Evolutionary conservation across 2,329 filamentous ascomycete genomes (phyloP).

Genomic region (Cordyceps tenuipes): DNA sequence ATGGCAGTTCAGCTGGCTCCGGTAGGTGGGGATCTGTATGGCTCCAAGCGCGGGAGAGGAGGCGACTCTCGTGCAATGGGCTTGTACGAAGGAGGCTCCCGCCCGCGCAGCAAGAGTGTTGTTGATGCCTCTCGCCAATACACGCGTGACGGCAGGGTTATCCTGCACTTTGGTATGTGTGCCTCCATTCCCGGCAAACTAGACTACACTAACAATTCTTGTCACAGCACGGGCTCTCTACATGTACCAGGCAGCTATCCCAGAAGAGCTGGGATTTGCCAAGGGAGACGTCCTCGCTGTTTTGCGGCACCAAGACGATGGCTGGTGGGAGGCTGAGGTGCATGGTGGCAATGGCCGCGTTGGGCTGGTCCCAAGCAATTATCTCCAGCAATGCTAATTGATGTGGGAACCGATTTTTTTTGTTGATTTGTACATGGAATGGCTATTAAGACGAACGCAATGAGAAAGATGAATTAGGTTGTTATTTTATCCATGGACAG

Average conservation of each 20-base stretch:
- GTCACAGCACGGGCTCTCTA: constrained; percentile 79
- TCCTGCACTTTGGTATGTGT: constrained; percentile 86
- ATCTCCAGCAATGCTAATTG: constrained; percentile 46
- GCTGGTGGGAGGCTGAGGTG: constrained; percentile 98
- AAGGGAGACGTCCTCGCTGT: constrained; percentile 91
- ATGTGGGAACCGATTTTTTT: constrained; percentile 7
- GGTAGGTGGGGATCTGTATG: constrained; percentile 48
- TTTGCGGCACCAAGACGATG: constrained; percentile 86
- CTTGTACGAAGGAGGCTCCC: constrained; percentile 45
- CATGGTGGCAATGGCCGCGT: constrained; percentile 55
- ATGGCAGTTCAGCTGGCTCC: constrained; percentile 64
- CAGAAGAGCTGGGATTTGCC: constrained; percentile 83
- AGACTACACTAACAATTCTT: constrained; percentile 16
- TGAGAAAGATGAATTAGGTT: constrained; percentile 2
- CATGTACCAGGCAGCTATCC: constrained; percentile 87
- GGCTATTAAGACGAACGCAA: constrained; percentile 7
- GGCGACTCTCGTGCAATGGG: constrained; percentile 45
- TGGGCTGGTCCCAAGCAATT: constrained; percentile 61
- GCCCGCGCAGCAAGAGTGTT: constrained; percentile 71
- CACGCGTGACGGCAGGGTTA: constrained; percentile 76
- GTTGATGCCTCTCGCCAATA: constrained; percentile 76
- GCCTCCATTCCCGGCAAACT: neutral
- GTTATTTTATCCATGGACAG: constrained; percentile 2
- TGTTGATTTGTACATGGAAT: constrained; percentile 11
- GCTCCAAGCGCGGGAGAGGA: constrained; percentile 44